Evolutionary conservation across 352 stramenopile species (phyloP).

Genomic region (Globisporangium spinosum): DNA sequence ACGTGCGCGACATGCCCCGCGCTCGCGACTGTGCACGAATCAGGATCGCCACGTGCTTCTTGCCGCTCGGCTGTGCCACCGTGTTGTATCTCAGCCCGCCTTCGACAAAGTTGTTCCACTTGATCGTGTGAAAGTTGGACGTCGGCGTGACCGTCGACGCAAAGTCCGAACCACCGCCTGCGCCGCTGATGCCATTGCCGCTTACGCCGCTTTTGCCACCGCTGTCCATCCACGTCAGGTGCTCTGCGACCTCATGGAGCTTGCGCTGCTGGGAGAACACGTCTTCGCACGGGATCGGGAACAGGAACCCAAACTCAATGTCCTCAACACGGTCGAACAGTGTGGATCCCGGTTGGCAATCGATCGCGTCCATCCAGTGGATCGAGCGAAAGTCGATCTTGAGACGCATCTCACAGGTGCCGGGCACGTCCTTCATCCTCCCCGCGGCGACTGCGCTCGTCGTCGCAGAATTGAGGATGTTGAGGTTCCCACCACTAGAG

Average conservation of each 20-base stretch:
- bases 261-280: constrained; percentile 77
- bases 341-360: constrained; percentile 29
- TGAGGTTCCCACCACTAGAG: constrained; percentile 39
- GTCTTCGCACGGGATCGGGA: constrained; percentile 79
- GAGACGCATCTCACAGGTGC: constrained; percentile 54
- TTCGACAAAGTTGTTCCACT: constrained; percentile 73
- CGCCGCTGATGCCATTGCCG: constrained; percentile 18
- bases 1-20: constrained; percentile 24
- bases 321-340: constrained; percentile 64
- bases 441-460: constrained; percentile 20
- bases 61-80: constrained; percentile 35
- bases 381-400: constrained; percentile 71
- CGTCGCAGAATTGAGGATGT: constrained; percentile 31
- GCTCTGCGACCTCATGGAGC: constrained; percentile 67
- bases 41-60: constrained; percentile 65
- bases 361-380: constrained; percentile 61
- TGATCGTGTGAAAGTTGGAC: constrained; percentile 68
- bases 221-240: constrained; percentile 56
- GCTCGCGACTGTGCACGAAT: constrained; percentile 34
- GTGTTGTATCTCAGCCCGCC: constrained; percentile 62
- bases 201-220: constrained; percentile 10
- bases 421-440: constrained; percentile 61
- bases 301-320: constrained; percentile 69
- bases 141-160: constrained; percentile 48
- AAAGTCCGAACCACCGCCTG: constrained; percentile 22